These are phyloP conservation scores for Amanita jacksonii DNA, from an alignment of 768 basidiomycete genomes.

Conservation along the genomic window DNA sequence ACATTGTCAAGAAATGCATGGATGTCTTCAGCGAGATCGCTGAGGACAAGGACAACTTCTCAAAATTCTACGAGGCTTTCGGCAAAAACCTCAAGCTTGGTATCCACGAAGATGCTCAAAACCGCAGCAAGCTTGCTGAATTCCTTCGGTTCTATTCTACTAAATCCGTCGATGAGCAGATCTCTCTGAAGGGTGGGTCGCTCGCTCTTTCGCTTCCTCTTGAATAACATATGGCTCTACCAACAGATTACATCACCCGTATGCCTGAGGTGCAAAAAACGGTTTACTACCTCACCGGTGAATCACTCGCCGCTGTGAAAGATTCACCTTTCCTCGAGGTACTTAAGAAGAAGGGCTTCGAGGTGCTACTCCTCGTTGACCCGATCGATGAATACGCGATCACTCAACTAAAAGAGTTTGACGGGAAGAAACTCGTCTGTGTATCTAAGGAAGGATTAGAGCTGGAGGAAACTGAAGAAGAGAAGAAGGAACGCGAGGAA, in stretches of 20 bases:
- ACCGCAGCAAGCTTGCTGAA: conserved; percentile 98
- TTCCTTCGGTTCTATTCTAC: conserved; percentile 98
- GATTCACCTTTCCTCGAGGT: conserved; percentile 99
- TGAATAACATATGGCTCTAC: conserved; percentile 2
- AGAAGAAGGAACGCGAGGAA: conserved; percentile 86
- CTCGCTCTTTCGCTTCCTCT: background rate
- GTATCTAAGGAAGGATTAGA: conserved; percentile 99
- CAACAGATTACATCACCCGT: conserved; percentile 92
- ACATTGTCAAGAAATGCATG: conserved; percentile 97
- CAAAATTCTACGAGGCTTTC: conserved; percentile 96
- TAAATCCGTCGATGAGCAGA: conserved; percentile 83
- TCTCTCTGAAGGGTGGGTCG: conserved; percentile 78
- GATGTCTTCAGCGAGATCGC: conserved; percentile 93
- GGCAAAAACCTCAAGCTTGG: conserved; percentile 99
- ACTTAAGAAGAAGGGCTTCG: conserved; percentile 99
- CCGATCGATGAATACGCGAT: conserved; percentile 99
- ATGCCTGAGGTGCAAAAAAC: conserved; percentile 99
- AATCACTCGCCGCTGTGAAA: conserved; percentile 81
- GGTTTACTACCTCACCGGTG: conserved; percentile 99
- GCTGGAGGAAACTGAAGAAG: conserved; percentile 97
- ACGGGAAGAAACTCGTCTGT: conserved; percentile 93
- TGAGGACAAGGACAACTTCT: conserved; percentile 98
- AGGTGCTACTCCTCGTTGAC: conserved; percentile 94
- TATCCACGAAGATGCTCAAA: conserved; percentile 98
- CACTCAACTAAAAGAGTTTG: conserved; percentile 98